Evolutionary conservation across 345 rosid species (phyloP).

Genomic region (Camelina sativa): DNA sequence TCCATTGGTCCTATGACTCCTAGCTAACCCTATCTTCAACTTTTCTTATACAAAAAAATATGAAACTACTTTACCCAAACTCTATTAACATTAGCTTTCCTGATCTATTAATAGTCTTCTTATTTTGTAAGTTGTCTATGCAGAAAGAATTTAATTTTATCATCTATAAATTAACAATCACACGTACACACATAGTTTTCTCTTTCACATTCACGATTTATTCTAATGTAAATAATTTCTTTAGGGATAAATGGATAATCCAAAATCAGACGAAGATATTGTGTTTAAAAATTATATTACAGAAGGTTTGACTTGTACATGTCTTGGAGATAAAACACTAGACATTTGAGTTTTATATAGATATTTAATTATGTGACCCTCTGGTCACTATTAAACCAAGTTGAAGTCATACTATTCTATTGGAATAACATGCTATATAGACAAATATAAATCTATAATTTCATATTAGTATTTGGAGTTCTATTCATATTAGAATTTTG

Average conservation of each 20-base stretch:
- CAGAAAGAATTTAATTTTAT: not conserved
- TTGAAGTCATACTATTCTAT: not conserved
- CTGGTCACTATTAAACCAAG: too few relatives aligned
- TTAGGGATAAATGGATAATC: not conserved
- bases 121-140: not conserved
- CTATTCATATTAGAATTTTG: not conserved
- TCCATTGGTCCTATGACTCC: slow-evolving; percentile 18
- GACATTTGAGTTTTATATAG: too few relatives aligned
- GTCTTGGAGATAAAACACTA: too few relatives aligned
- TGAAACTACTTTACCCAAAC: slow-evolving; percentile 1
- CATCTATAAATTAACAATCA: not conserved
- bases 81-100: slow-evolving; percentile 23
- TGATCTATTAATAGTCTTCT: not conserved
- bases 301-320: not conserved
- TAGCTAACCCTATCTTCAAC: slow-evolving; percentile 27
- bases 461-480: not conserved
- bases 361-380: too few relatives aligned
- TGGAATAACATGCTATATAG: not conserved
- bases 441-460: not conserved
- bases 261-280: not conserved
- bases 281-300: not conserved
- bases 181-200: not conserved
- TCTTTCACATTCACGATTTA: not conserved
- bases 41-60: not conserved
- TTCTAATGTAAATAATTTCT: too few relatives aligned